Percentiles rank a stretch among this genome's conserved stretches.
These are phyloP conservation scores for Magnolia sinica DNA, from an alignment of 164 flowering plant species.

Conservation along the genomic window DNA sequence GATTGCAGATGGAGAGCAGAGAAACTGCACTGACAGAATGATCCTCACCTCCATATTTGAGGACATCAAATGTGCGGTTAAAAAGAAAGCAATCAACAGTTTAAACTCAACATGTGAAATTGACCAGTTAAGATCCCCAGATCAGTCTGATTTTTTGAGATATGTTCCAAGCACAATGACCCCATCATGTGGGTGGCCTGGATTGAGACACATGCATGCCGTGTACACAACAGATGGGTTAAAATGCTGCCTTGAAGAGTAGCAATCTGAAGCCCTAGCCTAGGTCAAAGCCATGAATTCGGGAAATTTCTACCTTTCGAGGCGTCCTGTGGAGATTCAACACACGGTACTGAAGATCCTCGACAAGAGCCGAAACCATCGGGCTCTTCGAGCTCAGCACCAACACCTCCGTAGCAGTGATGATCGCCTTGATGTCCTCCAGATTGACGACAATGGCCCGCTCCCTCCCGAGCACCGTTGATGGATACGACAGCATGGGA, in stretches of 20 bases:
- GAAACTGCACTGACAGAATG: too few species aligned
- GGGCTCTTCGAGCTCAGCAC: conserved; percentile 33
- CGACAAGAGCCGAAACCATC: conserved; percentile 29
- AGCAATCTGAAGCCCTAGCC: neutral
- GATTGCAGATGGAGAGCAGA: too few species aligned
- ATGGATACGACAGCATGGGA: conserved; percentile 31
- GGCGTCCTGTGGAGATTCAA: conserved; percentile 9
- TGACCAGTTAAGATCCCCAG: too few species aligned
- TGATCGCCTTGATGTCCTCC: conserved; percentile 40
- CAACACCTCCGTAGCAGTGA: conserved; percentile 37
- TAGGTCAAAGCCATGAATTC: neutral
- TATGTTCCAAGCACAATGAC: too few species aligned
- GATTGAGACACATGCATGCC: too few species aligned
- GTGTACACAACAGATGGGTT: neutral
- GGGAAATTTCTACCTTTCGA: conserved; percentile 15
- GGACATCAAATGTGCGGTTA: too few species aligned
- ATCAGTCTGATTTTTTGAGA: too few species aligned
- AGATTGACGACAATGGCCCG: conserved; percentile 37
- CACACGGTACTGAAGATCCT: conserved; percentile 30
- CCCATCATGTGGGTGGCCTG: too few species aligned
- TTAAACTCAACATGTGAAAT: too few species aligned
- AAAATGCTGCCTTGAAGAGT: neutral
- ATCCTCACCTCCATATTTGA: too few species aligned
- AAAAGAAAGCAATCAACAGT: too few species aligned
- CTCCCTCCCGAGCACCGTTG: conserved; percentile 33